Percentiles rank a stretch among this genome's conserved stretches.
phyloP scores from a whole-genome alignment of 352 stramenopile species.

The Globisporangium orthogonon region DNA sequence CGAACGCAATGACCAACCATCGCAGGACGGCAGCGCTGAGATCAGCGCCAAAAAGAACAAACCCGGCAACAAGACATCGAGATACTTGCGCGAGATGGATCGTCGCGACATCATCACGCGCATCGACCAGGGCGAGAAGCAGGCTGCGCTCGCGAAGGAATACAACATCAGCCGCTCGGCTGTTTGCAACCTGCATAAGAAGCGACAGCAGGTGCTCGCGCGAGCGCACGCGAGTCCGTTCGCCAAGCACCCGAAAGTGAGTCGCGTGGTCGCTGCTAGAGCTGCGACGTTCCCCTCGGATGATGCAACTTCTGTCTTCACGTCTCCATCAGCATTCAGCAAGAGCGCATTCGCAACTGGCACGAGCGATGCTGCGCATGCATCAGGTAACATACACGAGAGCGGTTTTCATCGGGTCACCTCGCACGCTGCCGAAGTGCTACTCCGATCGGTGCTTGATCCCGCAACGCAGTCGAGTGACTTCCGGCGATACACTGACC shows the following conservation, averaged over 20 bases:
- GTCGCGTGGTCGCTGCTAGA: background rate
- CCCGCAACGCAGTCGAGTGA: constrained; percentile 15
- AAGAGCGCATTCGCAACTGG: background rate
- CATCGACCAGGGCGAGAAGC: constrained; percentile 50
- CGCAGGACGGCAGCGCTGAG: too few relatives aligned
- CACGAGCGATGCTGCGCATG: background rate
- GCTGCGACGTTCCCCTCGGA: background rate
- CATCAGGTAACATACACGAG: background rate
- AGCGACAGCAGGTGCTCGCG: constrained; percentile 36
- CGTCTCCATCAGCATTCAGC: background rate
- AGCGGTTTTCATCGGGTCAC: background rate
- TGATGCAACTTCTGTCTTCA: background rate
- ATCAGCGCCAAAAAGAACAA: background rate
- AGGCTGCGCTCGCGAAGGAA: constrained; percentile 52
- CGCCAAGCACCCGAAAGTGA: constrained; percentile 41
- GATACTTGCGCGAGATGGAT: constrained; percentile 56
- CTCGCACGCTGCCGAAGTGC: background rate
- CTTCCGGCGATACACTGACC: constrained; percentile 31
- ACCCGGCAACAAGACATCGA: constrained; percentile 25
- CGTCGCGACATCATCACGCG: constrained; percentile 42
- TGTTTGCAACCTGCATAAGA: constrained; percentile 61
- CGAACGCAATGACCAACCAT: background rate
- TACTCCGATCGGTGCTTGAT: background rate
- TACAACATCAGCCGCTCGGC: constrained; percentile 48
- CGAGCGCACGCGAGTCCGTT: constrained; percentile 38